These are phyloP conservation scores for Saturnispora halmiae DNA, from an alignment of 805 yeast genomes.

Conservation along the genomic window DNA sequence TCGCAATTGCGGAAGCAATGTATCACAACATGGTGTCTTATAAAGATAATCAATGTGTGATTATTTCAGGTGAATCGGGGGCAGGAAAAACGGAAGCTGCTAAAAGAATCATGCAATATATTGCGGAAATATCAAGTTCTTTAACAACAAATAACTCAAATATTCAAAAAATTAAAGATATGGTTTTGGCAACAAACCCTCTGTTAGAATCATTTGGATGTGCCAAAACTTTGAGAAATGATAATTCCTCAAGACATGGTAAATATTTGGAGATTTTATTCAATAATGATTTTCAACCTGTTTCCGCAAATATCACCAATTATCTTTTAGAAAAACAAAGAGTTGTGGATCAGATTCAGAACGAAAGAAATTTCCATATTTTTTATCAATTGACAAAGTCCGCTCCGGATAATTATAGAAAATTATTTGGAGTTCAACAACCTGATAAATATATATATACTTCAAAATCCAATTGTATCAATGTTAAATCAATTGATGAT, in stretches of 20 bases:
- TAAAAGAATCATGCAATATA: slow-evolving; percentile 93
- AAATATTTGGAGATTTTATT: slow-evolving; percentile 88
- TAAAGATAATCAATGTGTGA: slow-evolving; percentile 92
- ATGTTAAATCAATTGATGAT: slow-evolving; percentile 85
- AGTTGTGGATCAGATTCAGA: slow-evolving; percentile 87
- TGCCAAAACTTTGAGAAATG: slow-evolving; percentile 83
- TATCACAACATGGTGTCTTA: slow-evolving; percentile 91
- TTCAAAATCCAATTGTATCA: slow-evolving; percentile 72
- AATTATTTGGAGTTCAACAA: slow-evolving; percentile 77
- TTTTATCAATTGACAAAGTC: slow-evolving; percentile 93
- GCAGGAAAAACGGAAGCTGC: slow-evolving; percentile 99
- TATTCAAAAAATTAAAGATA: slow-evolving; percentile 84
- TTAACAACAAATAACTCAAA: slow-evolving; percentile 50
- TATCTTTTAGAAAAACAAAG: slow-evolving; percentile 90
- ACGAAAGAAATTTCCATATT: slow-evolving; percentile 94
- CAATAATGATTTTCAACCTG: slow-evolving; percentile 75
- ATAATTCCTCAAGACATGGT: slow-evolving; percentile 88
- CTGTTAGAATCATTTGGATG: slow-evolving; percentile 86
- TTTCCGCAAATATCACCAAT: slow-evolving; percentile 92
- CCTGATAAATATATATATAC: slow-evolving; percentile 93
- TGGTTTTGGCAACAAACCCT: slow-evolving; percentile 96
- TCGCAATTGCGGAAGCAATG: slow-evolving; percentile 96
- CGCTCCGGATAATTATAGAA: slow-evolving; percentile 77
- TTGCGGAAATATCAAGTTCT: slow-evolving; percentile 79
- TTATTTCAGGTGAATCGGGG: slow-evolving; percentile 95